These are phyloP conservation scores for Lachancea cidri DNA, from an alignment of 805 yeast species.

Conservation along the genomic window DNA sequence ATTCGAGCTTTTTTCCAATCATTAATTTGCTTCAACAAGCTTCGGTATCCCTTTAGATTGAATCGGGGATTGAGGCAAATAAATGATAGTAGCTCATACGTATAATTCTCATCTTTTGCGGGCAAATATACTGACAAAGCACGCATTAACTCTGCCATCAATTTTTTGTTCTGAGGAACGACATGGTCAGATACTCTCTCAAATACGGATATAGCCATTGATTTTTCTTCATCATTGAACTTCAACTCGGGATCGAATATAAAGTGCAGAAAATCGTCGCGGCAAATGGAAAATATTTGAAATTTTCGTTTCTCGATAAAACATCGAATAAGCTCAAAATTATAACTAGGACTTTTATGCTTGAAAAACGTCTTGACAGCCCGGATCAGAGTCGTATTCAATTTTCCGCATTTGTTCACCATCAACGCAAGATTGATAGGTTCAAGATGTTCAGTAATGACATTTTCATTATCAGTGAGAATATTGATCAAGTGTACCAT, in stretches of 20 bases:
- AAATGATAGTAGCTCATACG: slow-evolving; percentile 4
- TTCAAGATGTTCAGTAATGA: neutral
- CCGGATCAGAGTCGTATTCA: slow-evolving; percentile 9
- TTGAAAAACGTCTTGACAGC: slow-evolving; percentile 7
- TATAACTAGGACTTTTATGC: neutral
- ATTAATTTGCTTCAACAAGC: neutral
- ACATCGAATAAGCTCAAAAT: slow-evolving; percentile 7
- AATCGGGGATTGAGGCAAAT: slow-evolving; percentile 2
- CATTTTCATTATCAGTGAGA: neutral
- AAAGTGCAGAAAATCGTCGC: slow-evolving; percentile 12
- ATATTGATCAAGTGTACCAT: neutral
- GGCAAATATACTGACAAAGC: neutral
- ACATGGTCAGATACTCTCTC: slow-evolving; percentile 1
- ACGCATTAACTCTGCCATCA: slow-evolving; percentile 1
- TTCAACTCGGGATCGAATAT: slow-evolving; percentile 3
- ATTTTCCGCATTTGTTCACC: slow-evolving; percentile 11
- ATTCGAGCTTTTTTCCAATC: neutral
- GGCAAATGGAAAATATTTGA: slow-evolving; percentile 9
- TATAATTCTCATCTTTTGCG: neutral
- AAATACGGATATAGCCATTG: neutral
- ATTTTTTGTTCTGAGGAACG: slow-evolving; percentile 1
- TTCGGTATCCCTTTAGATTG: slow-evolving; percentile 3
- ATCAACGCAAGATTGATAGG: slow-evolving; percentile 11
- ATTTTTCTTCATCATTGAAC: neutral
- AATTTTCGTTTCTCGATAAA: slow-evolving; percentile 7